phyloP scores from a whole-genome alignment of 176 grass and related monocot species.

The Themeda triandra region DNA sequence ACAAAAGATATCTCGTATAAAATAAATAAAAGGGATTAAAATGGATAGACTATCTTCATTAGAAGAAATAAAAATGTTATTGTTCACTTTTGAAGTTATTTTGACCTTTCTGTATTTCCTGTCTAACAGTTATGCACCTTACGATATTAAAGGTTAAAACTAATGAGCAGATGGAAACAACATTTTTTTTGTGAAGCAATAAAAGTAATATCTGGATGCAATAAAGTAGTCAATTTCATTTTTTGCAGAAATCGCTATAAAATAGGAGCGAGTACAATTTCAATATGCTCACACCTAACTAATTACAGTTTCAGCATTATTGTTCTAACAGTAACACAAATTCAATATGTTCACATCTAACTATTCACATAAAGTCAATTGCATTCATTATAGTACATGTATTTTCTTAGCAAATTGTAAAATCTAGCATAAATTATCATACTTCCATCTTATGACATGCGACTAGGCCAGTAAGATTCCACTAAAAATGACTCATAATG shows the following conservation, averaged over 20 bases:
- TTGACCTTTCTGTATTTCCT: neutral
- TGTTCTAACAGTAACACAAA: neutral
- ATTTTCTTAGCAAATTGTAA: neutral
- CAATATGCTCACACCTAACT: neutral
- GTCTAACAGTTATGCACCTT: neutral
- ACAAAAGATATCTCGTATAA: neutral
- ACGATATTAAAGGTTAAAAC: neutral
- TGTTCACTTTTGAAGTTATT: neutral
- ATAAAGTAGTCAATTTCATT: neutral
- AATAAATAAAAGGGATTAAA: neutral
- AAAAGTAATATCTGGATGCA: neutral
- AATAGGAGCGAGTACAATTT: neutral
- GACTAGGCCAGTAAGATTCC: neutral
- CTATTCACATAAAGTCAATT: neutral
- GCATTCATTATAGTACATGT: neutral
- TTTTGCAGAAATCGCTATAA: constrained; percentile 14
- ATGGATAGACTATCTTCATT: neutral
- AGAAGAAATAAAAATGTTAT: neutral
- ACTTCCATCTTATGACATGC: neutral
- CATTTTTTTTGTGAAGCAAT: neutral
- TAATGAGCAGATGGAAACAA: neutral
- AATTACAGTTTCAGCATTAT: neutral
- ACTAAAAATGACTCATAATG: neutral
- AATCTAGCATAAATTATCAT: neutral
- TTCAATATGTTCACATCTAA: neutral